Evolutionary conservation across 1,284 basidiomycete species (phyloP).

Genomic region (Earliella scabrosa): DNA sequence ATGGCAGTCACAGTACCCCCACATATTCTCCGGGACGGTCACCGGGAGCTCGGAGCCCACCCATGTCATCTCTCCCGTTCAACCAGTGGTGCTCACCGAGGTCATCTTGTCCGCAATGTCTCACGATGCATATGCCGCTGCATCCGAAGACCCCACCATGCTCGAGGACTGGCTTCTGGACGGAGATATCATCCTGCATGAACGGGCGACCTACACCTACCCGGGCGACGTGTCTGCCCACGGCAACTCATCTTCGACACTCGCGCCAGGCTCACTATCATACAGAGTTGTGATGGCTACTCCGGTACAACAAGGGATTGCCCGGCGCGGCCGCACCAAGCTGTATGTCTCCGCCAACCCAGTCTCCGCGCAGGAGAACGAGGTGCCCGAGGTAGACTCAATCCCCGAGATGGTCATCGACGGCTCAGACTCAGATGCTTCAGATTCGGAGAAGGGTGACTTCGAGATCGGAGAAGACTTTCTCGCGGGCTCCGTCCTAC

Average conservation of each 20-base stretch:
- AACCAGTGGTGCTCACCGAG: conserved; percentile 34
- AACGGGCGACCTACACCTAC: conserved; percentile 47
- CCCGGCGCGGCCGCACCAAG: conserved; percentile 53
- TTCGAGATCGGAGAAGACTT: conserved; percentile 70
- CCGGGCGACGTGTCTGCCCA: neutral
- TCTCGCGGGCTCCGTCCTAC: conserved; percentile 55
- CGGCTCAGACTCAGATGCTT: conserved; percentile 21
- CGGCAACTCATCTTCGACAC: conserved; percentile 2
- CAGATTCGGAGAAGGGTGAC: conserved; percentile 30
- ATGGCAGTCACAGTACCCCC: conserved; percentile 24
- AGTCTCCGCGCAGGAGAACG: conserved; percentile 7
- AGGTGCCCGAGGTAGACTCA: conserved; percentile 10
- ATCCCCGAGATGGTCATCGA: conserved; percentile 14
- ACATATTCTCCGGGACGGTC: conserved; percentile 15
- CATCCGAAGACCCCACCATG: conserved; percentile 21
- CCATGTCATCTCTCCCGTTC: conserved; percentile 34
- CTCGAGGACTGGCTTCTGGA: conserved; percentile 48
- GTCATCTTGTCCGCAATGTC: conserved; percentile 34
- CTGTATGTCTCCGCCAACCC: conserved; percentile 56
- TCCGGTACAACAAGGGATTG: conserved; percentile 76
- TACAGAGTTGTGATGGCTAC: conserved; percentile 56
- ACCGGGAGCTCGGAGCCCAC: conserved; percentile 9
- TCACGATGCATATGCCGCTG: conserved; percentile 29
- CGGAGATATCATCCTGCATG: conserved; percentile 49
- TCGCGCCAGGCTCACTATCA: conserved; percentile 13